Evolutionary conservation across 345 rosid genomes (phyloP), one percentile per base, ranked within the genome.

Genomic region (Zanthoxylum bungeanum): DNA sequence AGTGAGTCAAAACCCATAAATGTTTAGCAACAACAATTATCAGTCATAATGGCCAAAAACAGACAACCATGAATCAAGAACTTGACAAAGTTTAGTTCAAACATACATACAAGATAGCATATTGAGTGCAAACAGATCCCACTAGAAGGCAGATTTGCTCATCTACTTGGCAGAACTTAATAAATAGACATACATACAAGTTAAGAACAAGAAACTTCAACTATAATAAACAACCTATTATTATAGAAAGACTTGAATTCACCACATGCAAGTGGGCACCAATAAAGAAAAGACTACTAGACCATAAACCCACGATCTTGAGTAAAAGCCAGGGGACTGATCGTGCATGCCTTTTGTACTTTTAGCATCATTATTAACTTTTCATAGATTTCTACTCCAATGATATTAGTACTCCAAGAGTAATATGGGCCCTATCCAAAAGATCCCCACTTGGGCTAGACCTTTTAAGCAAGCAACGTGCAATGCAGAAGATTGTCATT

Each of bases 1-100:
- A 85, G 68, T 58, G 27, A 64, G 9, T 1, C 19, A 50, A 52
- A 77, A 61, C 17, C n/a, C 39, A 56, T 52, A 61, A 55, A 55
- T 37, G 39, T 25, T 37, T 55, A 52, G 50, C 49, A 34, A 68
- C n/a, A 7, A 51, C 36, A 27, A 56, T 10, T 25, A 56, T 56
- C 28, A 40, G 27, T 40, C 62, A 25, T 21, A 56, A 17, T 27
- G n/a, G 22, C 31, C 14, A 56, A 27, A 36, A 16, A 36, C n/a
- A 53, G 22, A 27, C 9, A n/a, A 30, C 16, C n/a, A n/a, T 28
- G 57, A 60, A 60, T 60, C 64, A 19, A 60, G 14, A 21, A 60
- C 34, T 64, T 8, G 11, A 64, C 28, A 2, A 72, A 31, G 17
- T 51, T 47, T 33, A 56, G 69, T 52, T 31, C 71, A 56, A 42